Evolutionary conservation across 2,329 filamentous ascomycete genomes (phyloP).

Genomic region (Emergomyces pasteurianus): DNA sequence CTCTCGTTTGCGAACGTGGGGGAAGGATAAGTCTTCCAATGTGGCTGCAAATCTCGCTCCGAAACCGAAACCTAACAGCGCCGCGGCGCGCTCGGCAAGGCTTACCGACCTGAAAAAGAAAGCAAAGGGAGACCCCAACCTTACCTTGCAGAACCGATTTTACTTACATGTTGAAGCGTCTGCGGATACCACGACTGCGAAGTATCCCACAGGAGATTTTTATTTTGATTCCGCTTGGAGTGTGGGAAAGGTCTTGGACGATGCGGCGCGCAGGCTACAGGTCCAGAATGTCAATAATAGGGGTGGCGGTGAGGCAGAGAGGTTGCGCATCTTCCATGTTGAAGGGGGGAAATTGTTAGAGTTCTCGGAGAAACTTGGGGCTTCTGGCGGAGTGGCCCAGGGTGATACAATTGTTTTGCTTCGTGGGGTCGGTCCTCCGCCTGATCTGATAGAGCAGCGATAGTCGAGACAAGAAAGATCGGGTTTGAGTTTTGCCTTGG

Average conservation of each 20-base stretch:
- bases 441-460: slow-evolving; percentile 54
- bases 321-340: slow-evolving; percentile 81
- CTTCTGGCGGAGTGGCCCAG: slow-evolving; percentile 48
- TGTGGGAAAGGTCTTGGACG: slow-evolving; percentile 53
- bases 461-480: background rate
- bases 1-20: slow-evolving; percentile 68
- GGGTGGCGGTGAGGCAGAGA: slow-evolving; percentile 46
- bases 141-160: slow-evolving; percentile 70
- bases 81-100: slow-evolving; percentile 54
- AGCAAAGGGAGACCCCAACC: slow-evolving; percentile 79
- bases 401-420: slow-evolving; percentile 87
- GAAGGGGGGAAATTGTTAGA: slow-evolving; percentile 78
- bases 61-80: slow-evolving; percentile 50
- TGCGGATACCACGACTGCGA: slow-evolving; percentile 69
- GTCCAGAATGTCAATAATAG: slow-evolving; percentile 38
- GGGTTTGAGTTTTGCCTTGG: background rate
- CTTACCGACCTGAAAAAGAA: slow-evolving; percentile 70
- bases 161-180: slow-evolving; percentile 88
- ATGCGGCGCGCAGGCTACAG: slow-evolving; percentile 30
- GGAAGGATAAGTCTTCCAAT: slow-evolving; percentile 57
- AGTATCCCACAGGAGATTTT: slow-evolving; percentile 70
- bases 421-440: slow-evolving; percentile 70
- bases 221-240: slow-evolving; percentile 79
- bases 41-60: slow-evolving; percentile 51
- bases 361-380: slow-evolving; percentile 74